Conservation (phyloP, 345 rosid genomes). For the Clarkia xantiana region DNA sequence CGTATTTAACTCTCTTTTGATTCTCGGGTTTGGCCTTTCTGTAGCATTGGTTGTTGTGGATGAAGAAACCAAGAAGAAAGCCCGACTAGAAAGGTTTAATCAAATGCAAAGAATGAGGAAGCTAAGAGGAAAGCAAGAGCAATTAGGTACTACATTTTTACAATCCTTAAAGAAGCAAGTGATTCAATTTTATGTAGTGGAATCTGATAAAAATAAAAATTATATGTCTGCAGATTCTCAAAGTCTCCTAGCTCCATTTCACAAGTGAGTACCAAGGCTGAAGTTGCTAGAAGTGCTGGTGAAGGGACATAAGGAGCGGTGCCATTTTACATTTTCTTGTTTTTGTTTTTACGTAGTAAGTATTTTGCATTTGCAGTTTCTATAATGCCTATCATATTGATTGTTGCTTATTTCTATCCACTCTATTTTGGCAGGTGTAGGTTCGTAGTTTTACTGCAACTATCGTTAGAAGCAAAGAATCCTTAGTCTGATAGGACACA, state of each 20-base stretch:
- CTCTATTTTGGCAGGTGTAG: conserved; percentile 41
- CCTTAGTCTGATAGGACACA: not conserved
- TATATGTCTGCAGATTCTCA: conserved; percentile 39
- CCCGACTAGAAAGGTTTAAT: conserved; percentile 63
- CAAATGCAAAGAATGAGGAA: conserved; percentile 42
- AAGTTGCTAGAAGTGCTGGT: conserved; percentile 50
- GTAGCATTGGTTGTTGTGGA: conserved; percentile 24
- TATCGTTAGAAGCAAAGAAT: conserved; percentile 5
- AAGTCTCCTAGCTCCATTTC: conserved; percentile 28
- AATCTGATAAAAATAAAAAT: not conserved
- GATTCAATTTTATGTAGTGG: not conserved
- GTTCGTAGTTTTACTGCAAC: conserved; percentile 27
- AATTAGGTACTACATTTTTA: conserved; percentile 28
- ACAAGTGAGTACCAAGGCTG: conserved; percentile 32
- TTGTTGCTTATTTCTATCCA: not conserved
- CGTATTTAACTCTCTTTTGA: not conserved
- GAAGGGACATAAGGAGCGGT: conserved; percentile 27
- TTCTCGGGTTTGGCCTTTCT: conserved; percentile 58
- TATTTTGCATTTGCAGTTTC: too few relatives aligned
- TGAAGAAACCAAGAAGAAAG: conserved; percentile 78
- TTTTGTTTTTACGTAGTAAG: not conserved
- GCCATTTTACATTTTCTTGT: conserved; percentile 19
- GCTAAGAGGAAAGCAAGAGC: conserved; percentile 80
- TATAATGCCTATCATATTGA: too few relatives aligned
- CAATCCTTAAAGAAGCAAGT: not conserved